Evolutionary conservation across 805 yeast genomes (phyloP).

Genomic region (Candida broadrunensis): DNA sequence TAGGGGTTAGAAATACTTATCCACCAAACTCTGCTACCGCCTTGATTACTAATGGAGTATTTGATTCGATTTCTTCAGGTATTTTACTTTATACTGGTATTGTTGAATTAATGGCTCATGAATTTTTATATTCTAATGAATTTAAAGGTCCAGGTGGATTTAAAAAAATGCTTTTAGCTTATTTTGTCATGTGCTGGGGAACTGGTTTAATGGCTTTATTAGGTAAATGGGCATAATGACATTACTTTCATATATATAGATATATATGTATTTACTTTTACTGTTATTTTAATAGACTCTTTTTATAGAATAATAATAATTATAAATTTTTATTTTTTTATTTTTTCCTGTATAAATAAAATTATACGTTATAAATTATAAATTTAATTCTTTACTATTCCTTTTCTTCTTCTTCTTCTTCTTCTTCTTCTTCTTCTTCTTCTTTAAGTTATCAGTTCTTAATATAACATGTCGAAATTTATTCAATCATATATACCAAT

Average conservation of each 20-base stretch:
- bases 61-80: slow-evolving; percentile 77
- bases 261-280: too few species aligned
- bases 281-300: neutral
- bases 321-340: neutral
- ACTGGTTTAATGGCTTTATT: slow-evolving; percentile 77
- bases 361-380: too few species aligned
- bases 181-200: slow-evolving; percentile 55
- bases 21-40: slow-evolving; percentile 57
- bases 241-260: too few species aligned
- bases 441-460: too few species aligned
- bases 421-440: too few species aligned
- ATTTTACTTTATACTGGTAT: slow-evolving; percentile 73
- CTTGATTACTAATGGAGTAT: slow-evolving; percentile 64
- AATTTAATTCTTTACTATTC: too few species aligned
- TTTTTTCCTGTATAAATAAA: too few species aligned
- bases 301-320: neutral
- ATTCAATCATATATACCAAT: too few species aligned
- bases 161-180: slow-evolving; percentile 50
- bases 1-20: slow-evolving; percentile 66
- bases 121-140: slow-evolving; percentile 59
- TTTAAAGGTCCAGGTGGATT: slow-evolving; percentile 60
- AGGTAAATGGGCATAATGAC: slow-evolving; percentile 49
- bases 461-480: too few species aligned
- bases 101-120: slow-evolving; percentile 79
- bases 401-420: too few species aligned